phyloP scores from a whole-genome alignment of 495 filamentous ascomycete genomes.

The Aspergillus egyptiacus region DNA sequence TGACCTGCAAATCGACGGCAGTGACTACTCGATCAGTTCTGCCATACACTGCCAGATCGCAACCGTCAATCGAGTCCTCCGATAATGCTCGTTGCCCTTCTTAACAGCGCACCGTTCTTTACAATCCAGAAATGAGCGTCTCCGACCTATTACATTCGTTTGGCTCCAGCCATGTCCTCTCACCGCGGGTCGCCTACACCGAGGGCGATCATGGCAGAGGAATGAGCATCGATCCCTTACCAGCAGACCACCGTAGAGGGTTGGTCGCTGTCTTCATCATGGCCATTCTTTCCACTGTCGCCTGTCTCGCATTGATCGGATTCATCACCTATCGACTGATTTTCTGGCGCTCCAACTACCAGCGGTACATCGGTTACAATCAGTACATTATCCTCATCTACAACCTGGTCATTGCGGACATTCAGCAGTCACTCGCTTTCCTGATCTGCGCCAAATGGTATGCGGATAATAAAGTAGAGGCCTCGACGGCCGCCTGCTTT shows the following conservation, averaged over 20 bases:
- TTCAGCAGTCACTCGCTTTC: constrained; percentile 65
- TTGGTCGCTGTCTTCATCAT: constrained; percentile 52
- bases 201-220: constrained; percentile 5
- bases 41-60: neutral
- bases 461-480: constrained; percentile 45
- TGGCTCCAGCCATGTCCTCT: constrained; percentile 17
- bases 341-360: constrained; percentile 47
- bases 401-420: constrained; percentile 67
- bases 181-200: constrained; percentile 19
- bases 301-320: constrained; percentile 44
- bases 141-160: constrained; percentile 20
- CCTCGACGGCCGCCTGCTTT: constrained; percentile 55
- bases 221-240: constrained; percentile 42
- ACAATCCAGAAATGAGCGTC: constrained; percentile 23
- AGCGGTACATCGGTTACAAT: constrained; percentile 51
- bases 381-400: constrained; percentile 70
- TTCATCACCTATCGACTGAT: constrained; percentile 55
- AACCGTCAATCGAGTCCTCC: neutral
- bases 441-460: constrained; percentile 61
- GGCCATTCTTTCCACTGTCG: constrained; percentile 54
- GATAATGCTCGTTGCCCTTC: constrained; percentile 12
- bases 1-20: constrained; percentile 1
- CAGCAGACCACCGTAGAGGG: constrained; percentile 42
- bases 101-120: neutral
- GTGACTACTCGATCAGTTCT: neutral